Percentiles rank a stretch among this genome's conserved stretches.
Evolutionary conservation across 2,329 filamentous ascomycete genomes (phyloP).

Genomic region (Verticillium nonalfalfae): DNA sequence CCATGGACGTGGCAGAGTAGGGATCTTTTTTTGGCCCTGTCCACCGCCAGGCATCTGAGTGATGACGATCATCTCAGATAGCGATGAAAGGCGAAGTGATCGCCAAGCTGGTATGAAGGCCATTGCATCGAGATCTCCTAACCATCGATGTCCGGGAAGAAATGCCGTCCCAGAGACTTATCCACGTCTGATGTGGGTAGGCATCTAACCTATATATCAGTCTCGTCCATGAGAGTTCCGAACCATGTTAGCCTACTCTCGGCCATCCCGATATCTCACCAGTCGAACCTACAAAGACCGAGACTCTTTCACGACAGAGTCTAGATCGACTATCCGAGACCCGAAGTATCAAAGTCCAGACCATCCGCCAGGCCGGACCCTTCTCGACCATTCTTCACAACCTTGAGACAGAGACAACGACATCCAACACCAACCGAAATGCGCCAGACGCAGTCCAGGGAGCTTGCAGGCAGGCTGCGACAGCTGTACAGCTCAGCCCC

Average conservation of each 20-base stretch:
- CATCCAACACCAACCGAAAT: neutral
- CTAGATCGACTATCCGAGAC: neutral
- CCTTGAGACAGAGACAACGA: neutral
- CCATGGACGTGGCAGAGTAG: neutral
- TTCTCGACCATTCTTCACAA: neutral
- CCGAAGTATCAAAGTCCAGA: neutral
- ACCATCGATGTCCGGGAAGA: neutral
- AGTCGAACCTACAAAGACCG: neutral
- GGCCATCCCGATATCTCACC: neutral
- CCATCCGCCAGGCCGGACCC: neutral
- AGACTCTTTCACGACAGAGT: neutral
- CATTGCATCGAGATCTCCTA: neutral
- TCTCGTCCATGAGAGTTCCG: neutral
- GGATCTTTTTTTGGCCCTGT: neutral
- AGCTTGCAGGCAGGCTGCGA: neutral
- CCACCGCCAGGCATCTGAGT: neutral
- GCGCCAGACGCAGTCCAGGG: neutral
- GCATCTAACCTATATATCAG: neutral
- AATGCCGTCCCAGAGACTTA: neutral
- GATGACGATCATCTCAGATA: neutral
- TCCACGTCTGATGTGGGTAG: neutral
- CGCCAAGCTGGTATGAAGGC: neutral
- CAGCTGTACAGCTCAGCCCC: neutral
- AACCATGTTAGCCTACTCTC: neutral
- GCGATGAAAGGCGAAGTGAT: neutral